phyloP scores from a whole-genome alignment of 495 filamentous ascomycete genomes.

The Aspergillus indologenus region DNA sequence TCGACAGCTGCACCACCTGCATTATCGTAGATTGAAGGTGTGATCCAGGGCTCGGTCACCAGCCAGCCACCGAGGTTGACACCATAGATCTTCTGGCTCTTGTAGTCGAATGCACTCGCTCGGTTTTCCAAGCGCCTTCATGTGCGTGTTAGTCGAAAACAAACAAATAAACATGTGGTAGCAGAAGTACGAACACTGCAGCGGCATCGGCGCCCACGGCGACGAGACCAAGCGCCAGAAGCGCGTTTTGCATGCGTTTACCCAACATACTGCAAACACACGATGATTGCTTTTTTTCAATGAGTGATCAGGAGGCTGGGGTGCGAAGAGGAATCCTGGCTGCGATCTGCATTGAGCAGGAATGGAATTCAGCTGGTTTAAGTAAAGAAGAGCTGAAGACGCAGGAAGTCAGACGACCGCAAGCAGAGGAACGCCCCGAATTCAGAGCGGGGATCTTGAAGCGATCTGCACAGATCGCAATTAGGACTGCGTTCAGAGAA shows the following conservation, averaged over 20 bases:
- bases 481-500: slow-evolving; percentile 17
- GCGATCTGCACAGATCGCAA: slow-evolving; percentile 4
- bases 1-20: slow-evolving; percentile 53
- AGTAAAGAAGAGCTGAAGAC: slow-evolving; percentile 24
- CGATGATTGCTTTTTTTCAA: neutral
- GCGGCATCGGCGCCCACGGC: slow-evolving; percentile 33
- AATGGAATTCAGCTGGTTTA: slow-evolving; percentile 39
- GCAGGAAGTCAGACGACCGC: slow-evolving; percentile 6
- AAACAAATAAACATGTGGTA: neutral
- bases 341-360: slow-evolving; percentile 25
- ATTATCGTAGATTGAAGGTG: slow-evolving; percentile 58
- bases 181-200: slow-evolving; percentile 29
- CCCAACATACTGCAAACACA: slow-evolving; percentile 34
- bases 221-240: slow-evolving; percentile 36
- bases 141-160: neutral
- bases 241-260: slow-evolving; percentile 32
- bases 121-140: slow-evolving; percentile 35
- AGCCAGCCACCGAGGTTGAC: slow-evolving; percentile 61
- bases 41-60: slow-evolving; percentile 63
- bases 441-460: slow-evolving; percentile 4
- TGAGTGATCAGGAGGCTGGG: slow-evolving; percentile 25
- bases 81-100: slow-evolving; percentile 46
- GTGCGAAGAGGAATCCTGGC: slow-evolving; percentile 25
- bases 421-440: slow-evolving; percentile 6
- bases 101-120: slow-evolving; percentile 42